These are phyloP conservation scores for Fusarium graminum DNA, from an alignment of 2,329 filamentous ascomycete genomes.

Conservation along the genomic window DNA sequence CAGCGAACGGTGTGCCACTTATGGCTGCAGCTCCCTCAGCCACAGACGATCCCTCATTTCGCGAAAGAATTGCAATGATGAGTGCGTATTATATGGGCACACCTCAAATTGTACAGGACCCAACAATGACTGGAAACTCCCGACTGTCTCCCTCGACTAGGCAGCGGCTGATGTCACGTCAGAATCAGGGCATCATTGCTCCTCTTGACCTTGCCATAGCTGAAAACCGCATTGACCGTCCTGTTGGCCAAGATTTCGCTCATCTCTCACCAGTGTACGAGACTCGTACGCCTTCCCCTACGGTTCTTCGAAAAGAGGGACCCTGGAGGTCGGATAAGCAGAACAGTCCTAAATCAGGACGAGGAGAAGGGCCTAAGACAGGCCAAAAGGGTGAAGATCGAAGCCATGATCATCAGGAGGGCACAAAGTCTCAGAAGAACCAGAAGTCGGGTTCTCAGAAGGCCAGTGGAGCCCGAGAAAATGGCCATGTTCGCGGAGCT, in stretches of 20 bases:
- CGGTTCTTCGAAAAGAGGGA: conserved; percentile 66
- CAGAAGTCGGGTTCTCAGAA: conserved; percentile 51
- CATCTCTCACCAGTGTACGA: conserved; percentile 81
- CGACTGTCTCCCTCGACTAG: conserved; percentile 53
- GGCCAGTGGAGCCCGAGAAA: conserved; percentile 60
- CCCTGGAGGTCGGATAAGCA: conserved; percentile 48
- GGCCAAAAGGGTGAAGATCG: conserved; percentile 46
- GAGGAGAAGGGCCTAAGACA: conserved; percentile 39
- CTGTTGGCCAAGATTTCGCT: conserved; percentile 57
- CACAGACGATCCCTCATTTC: conserved; percentile 57
- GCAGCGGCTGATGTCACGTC: conserved; percentile 57
- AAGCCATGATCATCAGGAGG: conserved; percentile 47
- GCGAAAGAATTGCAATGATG: conserved; percentile 59
- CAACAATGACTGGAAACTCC: conserved; percentile 47
- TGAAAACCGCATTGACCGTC: conserved; percentile 56
- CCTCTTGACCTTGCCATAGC: conserved; percentile 68
- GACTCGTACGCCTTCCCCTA: conserved; percentile 78
- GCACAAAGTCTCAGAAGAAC: conserved; percentile 43
- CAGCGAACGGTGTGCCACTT: conserved; percentile 16
- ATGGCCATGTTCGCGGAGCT: conserved; percentile 65
- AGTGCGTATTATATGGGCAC: conserved; percentile 50
- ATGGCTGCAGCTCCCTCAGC: conserved; percentile 38
- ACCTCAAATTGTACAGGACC: conserved; percentile 51
- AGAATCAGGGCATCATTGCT: conserved; percentile 64
- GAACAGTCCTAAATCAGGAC: conserved; percentile 39